These are phyloP conservation scores for Rhodomyrtus tomentosa DNA, from an alignment of 345 rosid genomes.

Conservation along the genomic window DNA sequence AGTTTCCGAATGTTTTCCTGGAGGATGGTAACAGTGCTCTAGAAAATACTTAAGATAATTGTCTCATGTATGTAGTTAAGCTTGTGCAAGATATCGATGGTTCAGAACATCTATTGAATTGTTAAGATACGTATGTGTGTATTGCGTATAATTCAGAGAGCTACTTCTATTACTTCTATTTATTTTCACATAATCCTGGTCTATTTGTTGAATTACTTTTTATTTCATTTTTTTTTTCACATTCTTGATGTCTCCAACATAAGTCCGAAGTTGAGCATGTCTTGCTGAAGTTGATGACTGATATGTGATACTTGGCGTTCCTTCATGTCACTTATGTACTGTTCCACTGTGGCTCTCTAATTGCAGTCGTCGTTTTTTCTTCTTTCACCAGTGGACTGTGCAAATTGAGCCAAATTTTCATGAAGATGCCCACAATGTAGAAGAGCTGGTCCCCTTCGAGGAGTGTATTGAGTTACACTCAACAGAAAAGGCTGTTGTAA, in stretches of 20 bases:
- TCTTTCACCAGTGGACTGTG: constrained; percentile 71
- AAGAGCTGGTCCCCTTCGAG: constrained; percentile 92
- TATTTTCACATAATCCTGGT: background rate
- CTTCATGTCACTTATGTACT: background rate
- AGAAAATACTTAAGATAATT: background rate
- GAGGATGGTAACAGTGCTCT: background rate
- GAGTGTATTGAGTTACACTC: constrained; percentile 79
- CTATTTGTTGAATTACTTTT: background rate
- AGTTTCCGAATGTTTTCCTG: background rate
- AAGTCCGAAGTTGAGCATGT: background rate
- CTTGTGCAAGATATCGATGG: background rate
- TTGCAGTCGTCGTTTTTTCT: background rate
- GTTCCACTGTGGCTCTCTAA: background rate
- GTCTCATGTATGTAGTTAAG: background rate
- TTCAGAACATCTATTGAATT: background rate
- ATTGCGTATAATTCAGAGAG: background rate
- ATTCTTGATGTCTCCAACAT: background rate
- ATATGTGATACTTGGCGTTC: background rate
- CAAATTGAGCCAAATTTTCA: constrained; percentile 90
- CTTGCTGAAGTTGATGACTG: background rate
- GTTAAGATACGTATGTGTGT: background rate
- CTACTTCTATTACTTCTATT: background rate
- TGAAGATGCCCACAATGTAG: constrained; percentile 82
- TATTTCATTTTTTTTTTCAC: background rate
- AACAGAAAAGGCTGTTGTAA: constrained; percentile 53